Conservation (phyloP, 768 basidiomycete genomes). For the Collybia nuda region DNA sequence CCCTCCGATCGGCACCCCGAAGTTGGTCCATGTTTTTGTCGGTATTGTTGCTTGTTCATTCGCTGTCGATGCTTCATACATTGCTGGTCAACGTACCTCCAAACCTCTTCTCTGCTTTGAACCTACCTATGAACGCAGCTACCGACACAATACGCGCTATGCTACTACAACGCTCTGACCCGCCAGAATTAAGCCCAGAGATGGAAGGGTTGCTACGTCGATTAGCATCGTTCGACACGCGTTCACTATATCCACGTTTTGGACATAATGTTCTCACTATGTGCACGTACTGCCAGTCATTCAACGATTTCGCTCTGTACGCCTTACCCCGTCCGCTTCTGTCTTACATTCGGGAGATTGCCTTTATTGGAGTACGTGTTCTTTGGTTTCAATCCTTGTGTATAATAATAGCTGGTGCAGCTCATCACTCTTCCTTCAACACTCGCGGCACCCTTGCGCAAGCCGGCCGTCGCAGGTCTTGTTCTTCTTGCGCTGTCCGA, state of each 20-base stretch:
- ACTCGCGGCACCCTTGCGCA: slow-evolving; percentile 34
- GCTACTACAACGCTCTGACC: slow-evolving; percentile 39
- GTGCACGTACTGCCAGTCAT: slow-evolving; percentile 66
- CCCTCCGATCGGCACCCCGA: slow-evolving; percentile 10
- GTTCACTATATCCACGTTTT: slow-evolving; percentile 62
- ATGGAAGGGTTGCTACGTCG: slow-evolving; percentile 54
- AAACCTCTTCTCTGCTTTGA: slow-evolving; percentile 61
- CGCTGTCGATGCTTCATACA: slow-evolving; percentile 46
- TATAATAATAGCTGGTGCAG: slow-evolving; percentile 14
- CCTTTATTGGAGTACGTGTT: slow-evolving; percentile 47
- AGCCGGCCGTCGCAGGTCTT: slow-evolving; percentile 45
- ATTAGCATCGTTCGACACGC: slow-evolving; percentile 55
- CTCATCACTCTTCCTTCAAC: slow-evolving; percentile 9
- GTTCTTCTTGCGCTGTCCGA: slow-evolving; percentile 52
- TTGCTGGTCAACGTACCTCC: slow-evolving; percentile 49
- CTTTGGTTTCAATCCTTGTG: background rate
- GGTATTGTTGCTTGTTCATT: slow-evolving; percentile 46
- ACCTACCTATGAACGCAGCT: slow-evolving; percentile 53
- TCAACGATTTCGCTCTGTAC: slow-evolving; percentile 59
- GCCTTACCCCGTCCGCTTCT: slow-evolving; percentile 53
- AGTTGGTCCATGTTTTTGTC: slow-evolving; percentile 27
- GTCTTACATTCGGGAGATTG: slow-evolving; percentile 58
- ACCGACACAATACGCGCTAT: slow-evolving; percentile 49
- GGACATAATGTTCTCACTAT: slow-evolving; percentile 64
- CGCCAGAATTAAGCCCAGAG: slow-evolving; percentile 40